Evolutionary conservation across 2,329 filamentous ascomycete genomes (phyloP).

Genomic region (Podosphaera leucotricha): DNA sequence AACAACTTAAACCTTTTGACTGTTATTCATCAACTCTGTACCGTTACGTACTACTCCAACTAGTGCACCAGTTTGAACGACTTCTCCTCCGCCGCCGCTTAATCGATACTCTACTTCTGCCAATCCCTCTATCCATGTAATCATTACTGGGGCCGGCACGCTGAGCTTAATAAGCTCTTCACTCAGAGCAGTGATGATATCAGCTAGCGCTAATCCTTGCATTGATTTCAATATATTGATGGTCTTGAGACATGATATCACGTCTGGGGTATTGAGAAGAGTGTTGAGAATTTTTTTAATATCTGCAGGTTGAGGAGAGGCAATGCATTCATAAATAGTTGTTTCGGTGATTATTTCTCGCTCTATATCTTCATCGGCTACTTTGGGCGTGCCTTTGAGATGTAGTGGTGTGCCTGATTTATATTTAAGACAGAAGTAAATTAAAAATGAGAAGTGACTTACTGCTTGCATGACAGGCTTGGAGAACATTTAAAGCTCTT

Average conservation of each 20-base stretch:
- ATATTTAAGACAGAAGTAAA: not conserved
- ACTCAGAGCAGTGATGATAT: slow-evolving; percentile 69
- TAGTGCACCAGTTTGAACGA: slow-evolving; percentile 75
- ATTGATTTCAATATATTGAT: slow-evolving; percentile 69
- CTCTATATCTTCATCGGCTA: slow-evolving; percentile 38
- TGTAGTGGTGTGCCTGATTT: slow-evolving; percentile 42
- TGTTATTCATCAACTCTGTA: slow-evolving; percentile 42
- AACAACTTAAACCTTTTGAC: slow-evolving; percentile 16
- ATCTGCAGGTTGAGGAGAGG: slow-evolving; percentile 75
- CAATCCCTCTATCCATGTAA: slow-evolving; percentile 75
- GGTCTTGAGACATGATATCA: slow-evolving; percentile 69
- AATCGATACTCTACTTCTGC: slow-evolving; percentile 85
- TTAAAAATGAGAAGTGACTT: slow-evolving; percentile 16
- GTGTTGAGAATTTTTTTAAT: slow-evolving; percentile 67
- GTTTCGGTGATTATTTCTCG: slow-evolving; percentile 78
- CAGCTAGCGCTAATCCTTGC: slow-evolving; percentile 73
- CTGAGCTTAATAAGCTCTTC: slow-evolving; percentile 67
- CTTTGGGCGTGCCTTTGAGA: slow-evolving; percentile 32
- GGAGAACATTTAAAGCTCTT: slow-evolving; percentile 77
- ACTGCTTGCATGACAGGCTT: slow-evolving; percentile 90
- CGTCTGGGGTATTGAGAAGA: slow-evolving; percentile 61
- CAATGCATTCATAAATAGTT: slow-evolving; percentile 90
- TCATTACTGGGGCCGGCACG: slow-evolving; percentile 66
- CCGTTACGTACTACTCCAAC: slow-evolving; percentile 75
- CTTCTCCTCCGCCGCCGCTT: slow-evolving; percentile 66